Base-by-base conservation (phyloP, 768 basidiomycete genomes). In the Auricularia sp. region DNA sequence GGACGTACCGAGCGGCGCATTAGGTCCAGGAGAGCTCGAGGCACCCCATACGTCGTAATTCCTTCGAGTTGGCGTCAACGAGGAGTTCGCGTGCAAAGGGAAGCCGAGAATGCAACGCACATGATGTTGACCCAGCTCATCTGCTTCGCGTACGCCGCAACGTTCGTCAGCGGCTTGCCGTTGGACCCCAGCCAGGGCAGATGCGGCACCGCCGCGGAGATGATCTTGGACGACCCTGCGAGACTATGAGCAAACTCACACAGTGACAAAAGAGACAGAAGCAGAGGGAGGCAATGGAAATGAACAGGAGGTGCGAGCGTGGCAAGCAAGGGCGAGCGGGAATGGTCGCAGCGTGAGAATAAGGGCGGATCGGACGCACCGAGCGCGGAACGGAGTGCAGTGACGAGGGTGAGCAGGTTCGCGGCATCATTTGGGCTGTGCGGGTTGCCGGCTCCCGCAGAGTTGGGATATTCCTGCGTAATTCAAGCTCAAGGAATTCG, bases 11-110 rank as follows among this genome's bases (percentile, higher is more conserved):
- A 88, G 78, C 2, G 88, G 89, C 14, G 89, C 87, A 71, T 90
- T 90, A 5, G 88, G 84, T 4, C 88, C 89, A 11, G 88, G 89
- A 34, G 75, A 83, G 3, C 78, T 73, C 21, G 83, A 83, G 3
- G 86, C 80, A 62, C 86, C 86, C 81, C 83, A 88, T 43, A 88
- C 83, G 71, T 90, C 89, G 73, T 91, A 90, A 74, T 89, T 90
- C 88, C 88, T 89, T 70, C 74, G 70, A 67, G 64, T 79, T 74
- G 75, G 73, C 75, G 64, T 78, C 78, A 63, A 76, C 70, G 11
- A 53, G 36, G 53, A 59, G 29, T 29, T 29, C 29, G 29, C 29
- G 29, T 29, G 2, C 29, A 29, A 29, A 29, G 29, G 29, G 29
- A 29, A 29, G 29, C 29, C 43, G 7, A 18, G 47, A 3, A 21